phyloP scores from a whole-genome alignment of 169 alveolate species.

The Babesia microti region DNA sequence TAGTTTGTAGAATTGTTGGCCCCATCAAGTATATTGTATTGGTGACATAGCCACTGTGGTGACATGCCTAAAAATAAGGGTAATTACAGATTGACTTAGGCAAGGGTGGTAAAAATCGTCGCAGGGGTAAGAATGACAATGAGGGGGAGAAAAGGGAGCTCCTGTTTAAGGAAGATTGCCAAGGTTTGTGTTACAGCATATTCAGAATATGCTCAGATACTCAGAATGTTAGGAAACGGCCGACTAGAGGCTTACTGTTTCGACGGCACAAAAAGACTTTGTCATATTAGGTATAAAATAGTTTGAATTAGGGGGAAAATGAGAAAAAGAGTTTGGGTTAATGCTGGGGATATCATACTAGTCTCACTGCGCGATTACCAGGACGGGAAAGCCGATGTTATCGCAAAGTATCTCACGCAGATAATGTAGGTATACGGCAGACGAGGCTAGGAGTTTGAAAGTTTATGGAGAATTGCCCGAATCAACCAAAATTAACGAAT shows the following conservation, averaged over 20 bases:
- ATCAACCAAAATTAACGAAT: slow-evolving; percentile 83
- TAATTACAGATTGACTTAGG: slow-evolving; percentile 51
- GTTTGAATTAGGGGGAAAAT: slow-evolving; percentile 77
- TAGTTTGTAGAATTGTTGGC: too few species aligned
- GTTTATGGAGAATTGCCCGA: slow-evolving; percentile 96
- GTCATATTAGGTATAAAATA: slow-evolving; percentile 81
- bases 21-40: too few species aligned
- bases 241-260: slow-evolving; percentile 93
- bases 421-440: slow-evolving; percentile 73
- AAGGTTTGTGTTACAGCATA: slow-evolving; percentile 52
- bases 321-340: slow-evolving; percentile 97
- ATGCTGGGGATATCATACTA: slow-evolving; percentile 87
- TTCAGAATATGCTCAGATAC: slow-evolving; percentile 88
- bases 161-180: slow-evolving; percentile 90
- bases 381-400: slow-evolving; percentile 96
- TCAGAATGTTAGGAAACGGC: slow-evolving; percentile 95
- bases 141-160: slow-evolving; percentile 88
- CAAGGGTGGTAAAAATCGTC: slow-evolving; percentile 95
- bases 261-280: slow-evolving; percentile 92
- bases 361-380: slow-evolving; percentile 95
- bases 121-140: slow-evolving; percentile 91
- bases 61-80: slow-evolving; percentile 79
- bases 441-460: slow-evolving; percentile 91
- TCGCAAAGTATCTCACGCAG: slow-evolving; percentile 81
- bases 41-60: too few species aligned